A percentile compares a stretch with the other conserved stretches of the same genome.
These are phyloP conservation scores for Neofusicoccum ribis DNA, from an alignment of 2,329 filamentous ascomycete genomes.

Conservation along the genomic window DNA sequence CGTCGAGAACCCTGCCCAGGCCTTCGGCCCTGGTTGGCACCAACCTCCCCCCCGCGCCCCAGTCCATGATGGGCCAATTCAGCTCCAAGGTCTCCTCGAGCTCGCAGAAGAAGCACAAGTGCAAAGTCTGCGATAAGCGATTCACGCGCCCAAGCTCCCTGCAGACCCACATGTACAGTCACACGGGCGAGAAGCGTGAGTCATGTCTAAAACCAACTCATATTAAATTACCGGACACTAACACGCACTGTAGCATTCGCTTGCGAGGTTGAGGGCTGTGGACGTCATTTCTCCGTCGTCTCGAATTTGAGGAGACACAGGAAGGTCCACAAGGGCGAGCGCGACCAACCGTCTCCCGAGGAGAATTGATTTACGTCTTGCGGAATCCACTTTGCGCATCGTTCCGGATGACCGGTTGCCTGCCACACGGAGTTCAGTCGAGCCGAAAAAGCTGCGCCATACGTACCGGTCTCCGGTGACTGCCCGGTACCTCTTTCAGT, in stretches of 20 bases:
- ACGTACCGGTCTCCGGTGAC: neutral
- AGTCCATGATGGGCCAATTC: constrained; percentile 99
- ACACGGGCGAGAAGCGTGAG: constrained; percentile 97
- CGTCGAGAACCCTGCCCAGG: constrained; percentile 79
- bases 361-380: constrained; percentile 29
- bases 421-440: constrained; percentile 6
- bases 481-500: neutral
- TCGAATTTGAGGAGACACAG: constrained; percentile 92
- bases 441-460: constrained; percentile 3
- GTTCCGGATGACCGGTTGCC: neutral
- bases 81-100: constrained; percentile 94
- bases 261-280: constrained; percentile 92
- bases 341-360: constrained; percentile 49
- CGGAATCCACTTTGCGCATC: neutral
- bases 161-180: constrained; percentile 98
- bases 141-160: constrained; percentile 93
- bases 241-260: constrained; percentile 68
- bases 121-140: constrained; percentile 97
- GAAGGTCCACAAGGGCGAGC: constrained; percentile 88
- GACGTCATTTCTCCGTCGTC: constrained; percentile 94
- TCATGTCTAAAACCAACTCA: constrained; percentile 29
- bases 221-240: constrained; percentile 21
- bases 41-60: constrained; percentile 75
- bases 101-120: constrained; percentile 99
- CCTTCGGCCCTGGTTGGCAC: constrained; percentile 65